phyloP scores from a whole-genome alignment of 441 rosid species.

The Brassica hybrid region DNA sequence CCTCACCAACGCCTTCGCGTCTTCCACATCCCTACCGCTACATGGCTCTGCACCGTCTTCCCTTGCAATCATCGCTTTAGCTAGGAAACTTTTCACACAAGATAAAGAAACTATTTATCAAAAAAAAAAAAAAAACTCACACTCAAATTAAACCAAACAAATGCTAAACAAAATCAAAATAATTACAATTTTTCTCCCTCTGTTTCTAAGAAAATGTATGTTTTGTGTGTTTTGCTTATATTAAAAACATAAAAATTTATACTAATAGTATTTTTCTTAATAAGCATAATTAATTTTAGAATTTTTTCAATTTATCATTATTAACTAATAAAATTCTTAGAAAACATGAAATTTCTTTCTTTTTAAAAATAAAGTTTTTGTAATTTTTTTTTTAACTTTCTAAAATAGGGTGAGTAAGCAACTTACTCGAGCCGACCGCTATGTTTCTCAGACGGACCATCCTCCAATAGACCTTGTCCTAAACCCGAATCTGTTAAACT shows the following conservation, averaged over 20 bases:
- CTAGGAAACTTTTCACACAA: conserved; percentile 61
- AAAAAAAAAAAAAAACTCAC: not conserved
- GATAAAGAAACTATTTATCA: conserved; percentile 33
- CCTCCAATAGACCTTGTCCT: conserved; percentile 43
- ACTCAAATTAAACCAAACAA: conserved; percentile 3
- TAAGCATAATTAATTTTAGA: not conserved
- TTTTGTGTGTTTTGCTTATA: not conserved
- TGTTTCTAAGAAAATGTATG: not conserved
- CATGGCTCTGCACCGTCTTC: conserved; percentile 45
- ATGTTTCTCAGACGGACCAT: conserved; percentile 17
- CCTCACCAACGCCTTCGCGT: conserved; percentile 65
- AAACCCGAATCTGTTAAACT: conserved; percentile 35
- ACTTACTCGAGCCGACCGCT: conserved; percentile 23
- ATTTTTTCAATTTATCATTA: not conserved
- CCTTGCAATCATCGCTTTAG: conserved; percentile 60
- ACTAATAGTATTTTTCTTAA: not conserved
- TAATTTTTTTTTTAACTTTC: not conserved
- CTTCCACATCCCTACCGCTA: conserved; percentile 73
- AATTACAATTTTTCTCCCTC: conserved; percentile 22
- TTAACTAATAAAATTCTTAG: not conserved
- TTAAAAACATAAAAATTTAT: not conserved
- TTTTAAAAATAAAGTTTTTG: not conserved
- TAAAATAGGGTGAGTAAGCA: conserved; percentile 34
- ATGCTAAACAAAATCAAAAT: conserved; percentile 39
- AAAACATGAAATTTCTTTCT: not conserved